Conservation (phyloP, 225 moss, liverwort and hornwort species). For the Physcomitrellopsis africana region DNA sequence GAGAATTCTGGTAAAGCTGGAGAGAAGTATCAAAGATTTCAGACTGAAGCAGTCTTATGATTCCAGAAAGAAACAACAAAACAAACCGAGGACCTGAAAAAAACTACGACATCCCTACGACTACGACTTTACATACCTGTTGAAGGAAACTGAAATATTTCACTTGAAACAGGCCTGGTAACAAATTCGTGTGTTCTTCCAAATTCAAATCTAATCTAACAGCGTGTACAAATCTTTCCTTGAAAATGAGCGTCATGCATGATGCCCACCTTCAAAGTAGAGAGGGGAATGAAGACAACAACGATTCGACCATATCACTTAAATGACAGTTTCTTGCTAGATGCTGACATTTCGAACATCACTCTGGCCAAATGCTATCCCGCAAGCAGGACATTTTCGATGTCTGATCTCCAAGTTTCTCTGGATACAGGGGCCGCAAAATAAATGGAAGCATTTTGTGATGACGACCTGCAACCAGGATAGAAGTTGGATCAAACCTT, state of each 20-base stretch:
- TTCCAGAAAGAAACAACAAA: slow-evolving; percentile 36
- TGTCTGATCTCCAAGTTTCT: slow-evolving; percentile 95
- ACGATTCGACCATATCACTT: slow-evolving; percentile 21
- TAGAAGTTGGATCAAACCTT: not conserved
- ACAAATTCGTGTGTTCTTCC: slow-evolving; percentile 47
- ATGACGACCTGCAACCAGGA: slow-evolving; percentile 85
- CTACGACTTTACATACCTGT: slow-evolving; percentile 52
- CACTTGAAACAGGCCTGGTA: slow-evolving; percentile 35
- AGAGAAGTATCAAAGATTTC: slow-evolving; percentile 24
- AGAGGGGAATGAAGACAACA: slow-evolving; percentile 35
- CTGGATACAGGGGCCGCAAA: slow-evolving; percentile 97
- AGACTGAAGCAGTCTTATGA: slow-evolving; percentile 25
- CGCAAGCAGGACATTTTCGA: slow-evolving; percentile 97
- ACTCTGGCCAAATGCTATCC: slow-evolving; percentile 97
- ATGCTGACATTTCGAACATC: slow-evolving; percentile 97
- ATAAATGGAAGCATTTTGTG: slow-evolving; percentile 97
- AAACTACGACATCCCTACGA: slow-evolving; percentile 30
- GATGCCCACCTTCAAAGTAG: slow-evolving; percentile 41
- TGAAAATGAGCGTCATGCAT: slow-evolving; percentile 16
- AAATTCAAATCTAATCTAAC: slow-evolving; percentile 43
- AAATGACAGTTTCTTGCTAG: slow-evolving; percentile 45
- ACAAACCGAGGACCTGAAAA: slow-evolving; percentile 30
- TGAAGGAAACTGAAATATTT: slow-evolving; percentile 29
- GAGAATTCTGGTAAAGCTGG: not conserved
- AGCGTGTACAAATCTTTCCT: slow-evolving; percentile 49